Evolutionary conservation across 495 filamentous ascomycete genomes (phyloP).

Genomic region (Extremus antarcticus): DNA sequence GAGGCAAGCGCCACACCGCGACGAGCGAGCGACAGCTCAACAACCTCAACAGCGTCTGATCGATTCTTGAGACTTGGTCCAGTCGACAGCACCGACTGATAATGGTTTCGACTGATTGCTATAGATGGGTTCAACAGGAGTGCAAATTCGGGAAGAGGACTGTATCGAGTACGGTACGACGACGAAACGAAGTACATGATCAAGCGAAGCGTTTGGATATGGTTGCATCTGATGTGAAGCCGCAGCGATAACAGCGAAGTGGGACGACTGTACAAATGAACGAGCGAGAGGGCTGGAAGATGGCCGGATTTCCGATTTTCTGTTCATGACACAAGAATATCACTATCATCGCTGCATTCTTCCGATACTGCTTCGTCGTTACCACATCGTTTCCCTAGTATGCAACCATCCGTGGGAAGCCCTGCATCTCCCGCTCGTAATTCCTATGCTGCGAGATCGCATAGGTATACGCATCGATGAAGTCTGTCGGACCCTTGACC

Average conservation of each 20-base stretch:
- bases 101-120: background rate
- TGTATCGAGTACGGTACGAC: too few relatives aligned
- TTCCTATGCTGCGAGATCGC: constrained; percentile 58
- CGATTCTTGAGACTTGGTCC: constrained; percentile 6
- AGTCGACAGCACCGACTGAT: constrained; percentile 2
- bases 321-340: too few relatives aligned
- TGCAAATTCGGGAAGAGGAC: background rate
- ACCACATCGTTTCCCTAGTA: constrained; percentile 14
- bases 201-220: background rate
- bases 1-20: background rate
- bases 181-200: background rate
- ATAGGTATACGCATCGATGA: constrained; percentile 56
- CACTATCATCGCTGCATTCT: too few relatives aligned
- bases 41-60: background rate
- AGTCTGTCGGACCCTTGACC: constrained; percentile 49
- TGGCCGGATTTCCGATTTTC: too few relatives aligned
- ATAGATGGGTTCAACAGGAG: too few relatives aligned
- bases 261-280: too few relatives aligned
- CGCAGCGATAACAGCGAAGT: too few relatives aligned
- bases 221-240: too few relatives aligned
- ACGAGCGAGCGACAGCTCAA: constrained; percentile 8
- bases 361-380: background rate
- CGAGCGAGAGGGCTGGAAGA: too few relatives aligned
- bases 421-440: constrained; percentile 62
- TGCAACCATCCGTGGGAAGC: constrained; percentile 38